Base-by-base conservation (phyloP, 345 rosid species). In the Atalantia buxifolia region DNA sequence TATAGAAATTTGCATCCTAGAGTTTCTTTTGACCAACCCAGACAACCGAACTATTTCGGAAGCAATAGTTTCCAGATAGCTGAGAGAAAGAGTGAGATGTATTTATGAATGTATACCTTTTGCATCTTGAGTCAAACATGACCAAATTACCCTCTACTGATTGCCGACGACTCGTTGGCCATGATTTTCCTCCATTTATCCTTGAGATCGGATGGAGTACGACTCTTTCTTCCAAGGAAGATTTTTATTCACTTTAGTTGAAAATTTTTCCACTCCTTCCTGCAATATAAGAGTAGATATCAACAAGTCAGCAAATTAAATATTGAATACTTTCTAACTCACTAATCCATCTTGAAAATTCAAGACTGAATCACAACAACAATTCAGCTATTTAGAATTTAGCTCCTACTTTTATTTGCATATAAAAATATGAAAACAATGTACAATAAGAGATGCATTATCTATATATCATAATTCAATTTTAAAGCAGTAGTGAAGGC, bases 141-240 rank as follows among this genome's bases (percentile, higher is more conserved):
- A 60, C n/a, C 68, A 67, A 30, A n/a, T 55, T 16, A 79, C 50
- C 69, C 59, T 21, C 71, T 56, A 50, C 53, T 30, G 3, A 19
- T 24, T 27, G 38, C 61, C 31, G 74, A 60, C 25, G 57, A 76
- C 53, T 78, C 83, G 69, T 78, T 66, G 57, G 79, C 80, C 76
- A 27, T 48, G 35, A 86, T 82, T 71, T 80, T 86, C 85, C 89
- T 90, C 98, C 98, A 95, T 77, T 93, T 95, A 78, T 92, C 94
- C 83, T 90, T 92, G 45, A 95, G 97, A 84, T 92, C 98, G 63
- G 77, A 21, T 0, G 98, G 92, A 28, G 83, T 85, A 48, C 97
- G 94, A 55, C 83, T 84, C 84, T 82, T 89, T 95, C 81, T 85
- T 86, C 97, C 98, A 95, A 19, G 98, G 95, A 62, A 92, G 68